These are phyloP conservation scores for Talaromyces sp. DNA, from an alignment of 2,329 filamentous ascomycete genomes.

Conservation along the genomic window DNA sequence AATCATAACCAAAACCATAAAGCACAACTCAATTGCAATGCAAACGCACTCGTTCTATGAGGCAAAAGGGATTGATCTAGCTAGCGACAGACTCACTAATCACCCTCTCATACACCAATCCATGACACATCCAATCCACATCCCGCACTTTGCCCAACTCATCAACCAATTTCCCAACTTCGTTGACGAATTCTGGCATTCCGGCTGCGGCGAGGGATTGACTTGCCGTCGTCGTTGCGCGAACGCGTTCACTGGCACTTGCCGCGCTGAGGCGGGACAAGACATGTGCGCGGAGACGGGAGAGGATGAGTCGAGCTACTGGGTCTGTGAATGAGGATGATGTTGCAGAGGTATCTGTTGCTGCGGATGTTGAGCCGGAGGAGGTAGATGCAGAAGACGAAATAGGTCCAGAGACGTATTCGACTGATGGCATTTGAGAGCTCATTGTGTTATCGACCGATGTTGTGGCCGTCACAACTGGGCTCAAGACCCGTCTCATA, in stretches of 20 bases:
- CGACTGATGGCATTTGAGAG: constrained; percentile 27
- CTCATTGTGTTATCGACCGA: constrained; percentile 26
- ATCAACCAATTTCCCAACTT: constrained; percentile 61
- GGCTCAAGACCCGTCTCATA: constrained; percentile 54
- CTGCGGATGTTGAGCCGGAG: constrained; percentile 36
- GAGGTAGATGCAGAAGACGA: constrained; percentile 58
- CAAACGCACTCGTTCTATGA: neutral
- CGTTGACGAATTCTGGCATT: constrained; percentile 61
- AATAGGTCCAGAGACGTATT: constrained; percentile 45
- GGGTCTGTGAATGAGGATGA: constrained; percentile 56
- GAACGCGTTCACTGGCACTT: constrained; percentile 60
- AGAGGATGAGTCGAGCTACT: constrained; percentile 60
- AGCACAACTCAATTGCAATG: neutral
- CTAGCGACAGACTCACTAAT: constrained; percentile 28
- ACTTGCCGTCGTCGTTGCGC: constrained; percentile 57
- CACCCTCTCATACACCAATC: constrained; percentile 57
- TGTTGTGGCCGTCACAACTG: constrained; percentile 48
- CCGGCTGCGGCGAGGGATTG: constrained; percentile 60
- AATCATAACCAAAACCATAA: neutral
- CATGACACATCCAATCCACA: constrained; percentile 60
- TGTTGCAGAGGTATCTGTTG: constrained; percentile 18
- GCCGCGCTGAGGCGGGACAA: constrained; percentile 57
- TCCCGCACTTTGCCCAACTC: constrained; percentile 56
- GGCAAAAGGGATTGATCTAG: neutral
- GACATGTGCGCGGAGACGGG: constrained; percentile 57